phyloP scores from a whole-genome alignment of 2,329 filamentous ascomycete genomes.

The Mycocentrospora acerina region DNA sequence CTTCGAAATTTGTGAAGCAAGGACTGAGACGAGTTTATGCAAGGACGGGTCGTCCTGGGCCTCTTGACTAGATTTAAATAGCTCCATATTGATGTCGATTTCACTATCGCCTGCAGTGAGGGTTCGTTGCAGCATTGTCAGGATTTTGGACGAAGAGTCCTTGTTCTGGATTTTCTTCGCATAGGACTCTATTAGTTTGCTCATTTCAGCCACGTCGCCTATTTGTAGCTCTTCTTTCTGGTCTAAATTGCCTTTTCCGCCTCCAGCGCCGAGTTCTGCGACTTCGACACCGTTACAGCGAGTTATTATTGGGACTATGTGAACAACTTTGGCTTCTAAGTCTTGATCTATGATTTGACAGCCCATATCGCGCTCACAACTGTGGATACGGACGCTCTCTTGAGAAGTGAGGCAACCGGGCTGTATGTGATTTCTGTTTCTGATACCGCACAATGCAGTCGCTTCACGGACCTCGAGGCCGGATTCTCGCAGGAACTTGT shows the following conservation, averaged over 20 bases:
- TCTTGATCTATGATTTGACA: slow-evolving; percentile 56
- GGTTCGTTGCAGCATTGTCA: slow-evolving; percentile 35
- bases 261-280: slow-evolving; percentile 74
- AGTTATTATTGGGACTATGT: slow-evolving; percentile 76
- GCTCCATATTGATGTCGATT: slow-evolving; percentile 29
- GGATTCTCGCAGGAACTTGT: slow-evolving; percentile 26
- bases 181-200: slow-evolving; percentile 58
- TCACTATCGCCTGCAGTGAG: slow-evolving; percentile 16
- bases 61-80: slow-evolving; percentile 24
- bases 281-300: slow-evolving; percentile 65
- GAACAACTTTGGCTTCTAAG: slow-evolving; percentile 58
- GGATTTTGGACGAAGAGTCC: slow-evolving; percentile 36
- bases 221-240: slow-evolving; percentile 67
- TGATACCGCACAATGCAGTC: slow-evolving; percentile 70
- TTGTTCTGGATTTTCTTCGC: slow-evolving; percentile 40
- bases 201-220: slow-evolving; percentile 49
- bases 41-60: slow-evolving; percentile 29
- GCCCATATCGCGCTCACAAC: slow-evolving; percentile 73
- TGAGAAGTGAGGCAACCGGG: slow-evolving; percentile 71
- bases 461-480: slow-evolving; percentile 57
- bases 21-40: slow-evolving; percentile 33
- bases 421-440: slow-evolving; percentile 69
- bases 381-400: slow-evolving; percentile 70
- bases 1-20: slow-evolving; percentile 20
- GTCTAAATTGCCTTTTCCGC: slow-evolving; percentile 74